A percentile compares a stretch with the other conserved stretches of the same genome.
These are phyloP conservation scores for Mycena sp. DNA, from an alignment of 1,284 basidiomycete species.

Conservation along the genomic window DNA sequence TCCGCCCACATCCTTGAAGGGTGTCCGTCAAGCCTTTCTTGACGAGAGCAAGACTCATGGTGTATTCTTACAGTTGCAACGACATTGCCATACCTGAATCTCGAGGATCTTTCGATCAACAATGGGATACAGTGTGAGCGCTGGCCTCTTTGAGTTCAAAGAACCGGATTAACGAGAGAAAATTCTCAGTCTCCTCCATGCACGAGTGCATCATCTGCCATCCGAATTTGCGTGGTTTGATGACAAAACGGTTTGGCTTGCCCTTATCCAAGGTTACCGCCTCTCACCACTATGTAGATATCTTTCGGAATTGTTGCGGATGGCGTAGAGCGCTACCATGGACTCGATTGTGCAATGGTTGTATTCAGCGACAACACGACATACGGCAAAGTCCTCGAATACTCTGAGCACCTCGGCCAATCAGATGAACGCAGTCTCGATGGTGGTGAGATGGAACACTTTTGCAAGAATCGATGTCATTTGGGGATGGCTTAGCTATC, in stretches of 20 bases:
- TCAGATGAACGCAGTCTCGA: conserved; percentile 6
- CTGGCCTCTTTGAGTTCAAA: background rate
- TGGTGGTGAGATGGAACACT: conserved; percentile 8
- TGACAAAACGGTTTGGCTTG: background rate
- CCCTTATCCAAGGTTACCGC: too few species aligned
- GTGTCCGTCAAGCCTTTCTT: too few species aligned
- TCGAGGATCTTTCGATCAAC: conserved; percentile 17
- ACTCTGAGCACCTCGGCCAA: conserved; percentile 1
- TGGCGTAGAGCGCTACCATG: conserved; percentile 6
- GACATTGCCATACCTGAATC: conserved; percentile 22
- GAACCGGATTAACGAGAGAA: background rate
- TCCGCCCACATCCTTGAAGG: too few species aligned
- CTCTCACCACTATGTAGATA: background rate
- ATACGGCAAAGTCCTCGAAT: conserved; percentile 15
- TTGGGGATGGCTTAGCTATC: conserved; percentile 10
- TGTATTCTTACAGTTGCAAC: too few species aligned
- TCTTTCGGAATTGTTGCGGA: conserved; percentile 9
- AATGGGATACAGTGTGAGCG: conserved; percentile 16
- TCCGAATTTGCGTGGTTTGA: conserved; percentile 16
- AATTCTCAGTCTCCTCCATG: conserved; percentile 12
- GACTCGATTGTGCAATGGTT: conserved; percentile 9
- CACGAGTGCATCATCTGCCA: conserved; percentile 2
- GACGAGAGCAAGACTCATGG: too few species aligned
- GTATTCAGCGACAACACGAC: conserved; percentile 2
- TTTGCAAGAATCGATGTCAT: conserved; percentile 8